Base-by-base conservation (phyloP, 768 basidiomycete species). In the Amylocystis lapponica region DNA sequence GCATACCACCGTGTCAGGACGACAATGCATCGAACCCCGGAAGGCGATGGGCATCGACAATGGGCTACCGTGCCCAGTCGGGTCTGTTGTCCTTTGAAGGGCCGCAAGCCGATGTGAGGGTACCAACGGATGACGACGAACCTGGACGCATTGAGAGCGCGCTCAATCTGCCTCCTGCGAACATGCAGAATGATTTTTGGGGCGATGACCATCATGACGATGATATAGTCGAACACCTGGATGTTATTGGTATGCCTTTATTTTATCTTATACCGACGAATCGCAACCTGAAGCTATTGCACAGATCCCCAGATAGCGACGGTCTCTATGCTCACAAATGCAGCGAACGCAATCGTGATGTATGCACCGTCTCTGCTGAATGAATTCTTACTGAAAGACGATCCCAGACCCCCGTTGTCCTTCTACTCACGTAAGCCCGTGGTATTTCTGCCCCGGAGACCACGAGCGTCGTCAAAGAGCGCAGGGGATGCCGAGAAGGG, bases 141-240 rank as follows among this genome's bases (percentile, higher is more conserved):
- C 65, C 65, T 10, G 72, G 71, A 8, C 59, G 65, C 13, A 60
- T 72, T 29, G 73, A 67, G 41, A 77, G 72, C 47, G 67, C 68
- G 0, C 56, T 78, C 29, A 74, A 67, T 51, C 50, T 70, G 36
- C 59, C 62, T 27, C 53, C 56, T 33, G 45, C 41, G 49, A 21
- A 31, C 38, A 46, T 30, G 27, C 44, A 19, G 29, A 39, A 21
- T 33, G 46, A 27, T 2, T 47, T 42, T 16, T 43, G 36, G 19
- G 48, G 47, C 19, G 34, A 45, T 3, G 49, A 39, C 17, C 71
- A 77, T 43, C 83, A 90, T 55, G 76, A 82, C 47, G 84, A 90
- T 54, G 83, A 87, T 52, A 76, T 90, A 36, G 85, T 91, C 5
- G 88, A 90, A 48, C 81, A 90, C 59, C 64, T 92, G 51, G 88